Base-by-base conservation (phyloP, 176 grass and related monocot species). In the Eremochloa ophiuroides region DNA sequence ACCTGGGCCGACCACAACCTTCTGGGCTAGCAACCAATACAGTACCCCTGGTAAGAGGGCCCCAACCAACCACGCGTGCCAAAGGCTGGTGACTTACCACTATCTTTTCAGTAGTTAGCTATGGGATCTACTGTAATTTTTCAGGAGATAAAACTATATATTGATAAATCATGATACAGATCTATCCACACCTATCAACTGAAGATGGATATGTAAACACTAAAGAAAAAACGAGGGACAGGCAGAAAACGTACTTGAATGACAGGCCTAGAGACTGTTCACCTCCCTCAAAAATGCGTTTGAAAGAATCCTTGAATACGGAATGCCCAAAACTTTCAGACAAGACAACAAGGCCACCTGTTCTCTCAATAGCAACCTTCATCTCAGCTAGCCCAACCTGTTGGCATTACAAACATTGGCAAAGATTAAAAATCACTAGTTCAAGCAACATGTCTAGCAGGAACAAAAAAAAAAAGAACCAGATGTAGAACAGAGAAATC, bases 271-370 rank as follows among this genome's bases (percentile, higher is more conserved):
- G 83, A 75, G 93, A 91, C 60, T 93, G 87, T 77, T 99, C 84
- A 7, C 91, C 93, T 78, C 85, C 91, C 82, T 95, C 93, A 48
- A 95, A 99, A 77, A 99, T 93, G 66, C 87, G 78, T 68, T 95
- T 95, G 87, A 99, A 99, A 65, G 96, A 99, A 81, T 99, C 93
- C 85, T 93, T 99, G 55, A 99, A 99, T 72, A 99, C 96, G 0
- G 96, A 44, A 80, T 99, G 96, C 26, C 96, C 96, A 88, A 95
- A 99, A 89, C 96, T 99, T 89, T 99, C 96, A 82, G 96, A 92
- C 34, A 99, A 84, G 71, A 99, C 93, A 74, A 99, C 96, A 84
- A 99, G 93, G 14, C 96, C 96, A 80, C 96, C 93, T 64, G 96
- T 99, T 93, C 96, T 93, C 85, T 99, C 96, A 77, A 99, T 92